Percentiles rank a stretch among this genome's conserved stretches.
These are phyloP conservation scores for Clavispora asparagi DNA, from an alignment of 805 yeast genomes.

Conservation along the genomic window DNA sequence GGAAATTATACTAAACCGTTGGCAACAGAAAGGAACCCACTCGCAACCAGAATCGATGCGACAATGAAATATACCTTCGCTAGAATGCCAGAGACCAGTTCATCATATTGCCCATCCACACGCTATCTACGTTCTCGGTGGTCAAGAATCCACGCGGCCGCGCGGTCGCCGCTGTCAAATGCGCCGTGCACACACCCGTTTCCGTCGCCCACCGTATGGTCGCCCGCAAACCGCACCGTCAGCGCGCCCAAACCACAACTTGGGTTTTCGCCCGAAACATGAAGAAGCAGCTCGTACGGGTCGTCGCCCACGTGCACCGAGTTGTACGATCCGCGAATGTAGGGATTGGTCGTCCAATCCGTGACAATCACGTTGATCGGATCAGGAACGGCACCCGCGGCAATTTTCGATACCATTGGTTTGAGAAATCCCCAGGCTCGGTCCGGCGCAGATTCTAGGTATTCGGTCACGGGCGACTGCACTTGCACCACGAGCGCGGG, in stretches of 20 bases:
- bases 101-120: too few species aligned
- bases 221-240: slow-evolving; percentile 80
- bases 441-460: slow-evolving; percentile 44
- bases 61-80: too few species aligned
- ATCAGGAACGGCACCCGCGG: slow-evolving; percentile 10
- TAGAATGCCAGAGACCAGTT: too few species aligned
- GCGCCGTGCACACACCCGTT: slow-evolving; percentile 94
- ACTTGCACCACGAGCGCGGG: slow-evolving; percentile 56
- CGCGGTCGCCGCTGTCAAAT: slow-evolving; percentile 67
- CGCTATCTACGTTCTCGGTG: neutral
- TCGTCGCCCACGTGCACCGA: slow-evolving; percentile 67
- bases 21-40: too few species aligned
- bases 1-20: too few species aligned
- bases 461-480: slow-evolving; percentile 69
- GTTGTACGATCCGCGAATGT: slow-evolving; percentile 75
- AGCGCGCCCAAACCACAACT: slow-evolving; percentile 40
- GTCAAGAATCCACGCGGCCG: slow-evolving; percentile 35
- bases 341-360: slow-evolving; percentile 79
- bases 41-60: too few species aligned
- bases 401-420: slow-evolving; percentile 42
- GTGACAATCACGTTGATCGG: slow-evolving; percentile 42
- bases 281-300: slow-evolving; percentile 56
- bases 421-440: slow-evolving; percentile 53
- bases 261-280: slow-evolving; percentile 44
- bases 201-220: slow-evolving; percentile 80